Base-by-base conservation (phyloP, 1,284 basidiomycete species). In the Cryptococcus depauperatus region DNA sequence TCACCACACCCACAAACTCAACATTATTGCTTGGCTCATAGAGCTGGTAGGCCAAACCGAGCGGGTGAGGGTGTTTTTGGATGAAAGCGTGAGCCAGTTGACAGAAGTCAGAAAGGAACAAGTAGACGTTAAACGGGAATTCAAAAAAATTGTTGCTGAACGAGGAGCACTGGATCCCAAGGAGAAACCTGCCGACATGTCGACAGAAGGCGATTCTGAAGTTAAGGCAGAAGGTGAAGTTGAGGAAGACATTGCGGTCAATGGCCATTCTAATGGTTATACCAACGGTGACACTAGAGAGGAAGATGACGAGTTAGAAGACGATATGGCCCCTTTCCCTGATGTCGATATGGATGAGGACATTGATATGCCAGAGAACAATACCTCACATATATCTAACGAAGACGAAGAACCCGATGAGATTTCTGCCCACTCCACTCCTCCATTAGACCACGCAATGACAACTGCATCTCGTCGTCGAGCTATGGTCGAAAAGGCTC, bases 71-170 rank as follows among this genome's bases (percentile, higher is more conserved):
- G 71, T 76, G 10, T 88, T 86, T 60, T 86, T 97, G 79, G 95
- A 98, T 58, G 79, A 81, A 43, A 89, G 86, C 59, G 91, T 92
- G 59, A 79, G 84, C 55, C 82, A 84, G 54, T 71, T 98, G 49
- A 97, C 95, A 9, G 86, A 91, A 35, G 75, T 95, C 41, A 75
- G 93, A 54, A 98, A 98, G 73, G 89, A 93, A 68, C 88, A 92
- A 68, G 87, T 93, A 29, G 93, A 98, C 56, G 80, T 92, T 43
- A 92, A 91, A 68, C 77, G 92, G 50, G 76, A 83, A 56, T 84
- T 84, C 71, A 91, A 88, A 69, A 81, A 84, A 62, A 77, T 83
- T 87, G 90, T 66, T 73, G 72, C 71, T 39, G 71, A 68, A 42
- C 57, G 52, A 22, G 64, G 64, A 19, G 64, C 57, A 2, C 50